Evolutionary conservation across 768 basidiomycete species (phyloP).

Genomic region (Leccinum olivaceopallidum): DNA sequence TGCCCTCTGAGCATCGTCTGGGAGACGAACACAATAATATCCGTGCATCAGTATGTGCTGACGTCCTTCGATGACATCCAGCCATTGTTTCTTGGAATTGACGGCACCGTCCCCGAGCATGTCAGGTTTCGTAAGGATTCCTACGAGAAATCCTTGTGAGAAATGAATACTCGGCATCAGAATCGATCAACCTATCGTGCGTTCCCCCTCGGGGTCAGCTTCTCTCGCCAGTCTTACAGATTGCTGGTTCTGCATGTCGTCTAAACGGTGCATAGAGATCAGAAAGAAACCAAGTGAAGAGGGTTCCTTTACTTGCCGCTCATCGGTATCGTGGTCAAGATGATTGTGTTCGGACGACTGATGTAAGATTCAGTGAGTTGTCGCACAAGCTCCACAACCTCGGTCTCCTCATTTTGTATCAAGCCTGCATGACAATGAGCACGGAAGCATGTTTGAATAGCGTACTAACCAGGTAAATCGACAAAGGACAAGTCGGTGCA

Average conservation of each 20-base stretch:
- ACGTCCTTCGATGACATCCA: conserved; percentile 50
- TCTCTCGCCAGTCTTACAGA: conserved; percentile 54
- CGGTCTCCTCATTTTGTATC: conserved; percentile 52
- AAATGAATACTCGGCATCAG: neutral
- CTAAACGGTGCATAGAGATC: conserved; percentile 33
- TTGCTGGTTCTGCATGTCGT: conserved; percentile 66
- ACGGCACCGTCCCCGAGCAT: conserved; percentile 44
- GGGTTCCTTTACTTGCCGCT: conserved; percentile 40
- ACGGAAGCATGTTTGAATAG: neutral
- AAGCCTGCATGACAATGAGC: conserved; percentile 44
- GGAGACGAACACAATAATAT: conserved; percentile 67
- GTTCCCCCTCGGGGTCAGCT: conserved; percentile 51
- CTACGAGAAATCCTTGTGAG: conserved; percentile 33
- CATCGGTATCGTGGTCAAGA: conserved; percentile 68
- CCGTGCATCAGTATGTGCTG: conserved; percentile 50
- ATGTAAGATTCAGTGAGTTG: conserved; percentile 51
- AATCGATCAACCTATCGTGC: conserved; percentile 56
- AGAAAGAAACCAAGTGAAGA: neutral
- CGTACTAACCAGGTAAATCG: conserved; percentile 50
- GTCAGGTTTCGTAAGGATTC: conserved; percentile 74
- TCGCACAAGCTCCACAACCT: conserved; percentile 46
- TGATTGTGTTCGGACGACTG: conserved; percentile 50
- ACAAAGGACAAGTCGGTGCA: conserved; percentile 52
- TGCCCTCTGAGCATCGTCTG: conserved; percentile 55
- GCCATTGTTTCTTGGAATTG: conserved; percentile 45